A percentile compares a stretch with the other conserved stretches of the same genome.
Evolutionary conservation across 768 basidiomycete species (phyloP).

Genomic region (Termitomyces sp.): DNA sequence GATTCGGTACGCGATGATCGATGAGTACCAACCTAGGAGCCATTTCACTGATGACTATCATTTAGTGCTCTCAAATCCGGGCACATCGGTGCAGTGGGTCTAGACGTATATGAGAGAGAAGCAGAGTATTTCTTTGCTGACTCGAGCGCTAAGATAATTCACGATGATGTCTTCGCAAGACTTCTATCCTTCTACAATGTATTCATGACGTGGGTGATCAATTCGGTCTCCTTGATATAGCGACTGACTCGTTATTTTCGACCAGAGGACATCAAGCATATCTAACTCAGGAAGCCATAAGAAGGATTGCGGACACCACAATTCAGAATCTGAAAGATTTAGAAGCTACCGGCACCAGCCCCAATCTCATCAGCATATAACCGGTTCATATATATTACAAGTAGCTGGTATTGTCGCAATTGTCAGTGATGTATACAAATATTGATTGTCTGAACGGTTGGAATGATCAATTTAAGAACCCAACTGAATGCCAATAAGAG

Average conservation of each 20-base stretch:
- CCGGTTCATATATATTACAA: conserved; percentile 18
- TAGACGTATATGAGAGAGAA: conserved; percentile 42
- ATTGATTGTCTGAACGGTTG: not conserved
- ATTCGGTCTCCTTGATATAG: not conserved
- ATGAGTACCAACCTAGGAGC: not conserved
- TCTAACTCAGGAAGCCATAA: conserved; percentile 36
- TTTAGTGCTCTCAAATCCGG: conserved; percentile 35
- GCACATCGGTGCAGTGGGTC: conserved; percentile 38
- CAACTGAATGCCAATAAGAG: conserved; percentile 9
- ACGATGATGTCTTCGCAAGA: conserved; percentile 43
- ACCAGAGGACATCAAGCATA: conserved; percentile 43
- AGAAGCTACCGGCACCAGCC: conserved; percentile 28
- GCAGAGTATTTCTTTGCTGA: conserved; percentile 41
- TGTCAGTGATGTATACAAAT: too few relatives aligned
- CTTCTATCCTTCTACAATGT: conserved; percentile 45
- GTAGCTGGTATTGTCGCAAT: too few relatives aligned
- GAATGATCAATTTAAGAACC: not conserved
- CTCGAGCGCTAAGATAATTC: conserved; percentile 39
- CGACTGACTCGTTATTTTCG: not conserved
- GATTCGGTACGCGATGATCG: conserved; percentile 29
- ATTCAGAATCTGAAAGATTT: conserved; percentile 32
- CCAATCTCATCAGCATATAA: conserved; percentile 19
- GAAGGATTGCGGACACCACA: conserved; percentile 38
- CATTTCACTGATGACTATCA: not conserved
- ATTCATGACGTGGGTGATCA: conserved; percentile 34